Conservation (phyloP, 1,284 basidiomycete genomes). For the Leccinum griseonigrum region DNA sequence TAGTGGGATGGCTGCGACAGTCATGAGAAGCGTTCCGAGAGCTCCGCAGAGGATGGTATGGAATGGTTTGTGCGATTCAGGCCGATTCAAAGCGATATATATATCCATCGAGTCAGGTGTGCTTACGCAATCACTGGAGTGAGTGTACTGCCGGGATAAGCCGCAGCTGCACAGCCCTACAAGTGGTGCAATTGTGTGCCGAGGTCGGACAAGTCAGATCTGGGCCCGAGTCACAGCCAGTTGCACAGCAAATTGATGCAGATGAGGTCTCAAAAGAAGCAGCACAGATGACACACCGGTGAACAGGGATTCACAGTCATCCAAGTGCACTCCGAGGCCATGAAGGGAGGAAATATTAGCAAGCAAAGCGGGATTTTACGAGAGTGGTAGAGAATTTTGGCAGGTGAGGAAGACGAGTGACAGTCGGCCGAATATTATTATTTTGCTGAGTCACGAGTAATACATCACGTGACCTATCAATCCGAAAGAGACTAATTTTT, state of each 20-base stretch:
- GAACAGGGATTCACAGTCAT: background rate
- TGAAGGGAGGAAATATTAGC: background rate
- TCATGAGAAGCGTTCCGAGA: constrained; percentile 19
- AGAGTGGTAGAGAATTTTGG: background rate
- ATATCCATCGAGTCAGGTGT: background rate
- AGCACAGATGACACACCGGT: background rate
- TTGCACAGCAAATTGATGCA: no score
- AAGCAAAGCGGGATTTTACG: background rate
- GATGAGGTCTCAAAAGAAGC: no score
- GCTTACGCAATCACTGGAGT: background rate
- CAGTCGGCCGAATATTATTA: background rate
- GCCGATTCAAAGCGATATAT: background rate
- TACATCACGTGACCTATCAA: background rate
- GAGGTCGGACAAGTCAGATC: background rate
- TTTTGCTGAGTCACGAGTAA: background rate
- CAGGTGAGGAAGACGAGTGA: background rate
- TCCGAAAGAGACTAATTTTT: background rate
- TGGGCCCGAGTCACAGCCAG: background rate
- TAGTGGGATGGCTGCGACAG: constrained; percentile 15
- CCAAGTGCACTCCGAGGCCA: background rate
- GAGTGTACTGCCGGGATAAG: no score
- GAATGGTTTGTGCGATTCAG: background rate
- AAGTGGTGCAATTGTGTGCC: no score
- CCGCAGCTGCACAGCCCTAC: no score
- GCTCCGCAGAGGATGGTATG: background rate